phyloP scores from a whole-genome alignment of 2,329 filamentous ascomycete genomes.

The Hawksworthiomyces lignivorus region DNA sequence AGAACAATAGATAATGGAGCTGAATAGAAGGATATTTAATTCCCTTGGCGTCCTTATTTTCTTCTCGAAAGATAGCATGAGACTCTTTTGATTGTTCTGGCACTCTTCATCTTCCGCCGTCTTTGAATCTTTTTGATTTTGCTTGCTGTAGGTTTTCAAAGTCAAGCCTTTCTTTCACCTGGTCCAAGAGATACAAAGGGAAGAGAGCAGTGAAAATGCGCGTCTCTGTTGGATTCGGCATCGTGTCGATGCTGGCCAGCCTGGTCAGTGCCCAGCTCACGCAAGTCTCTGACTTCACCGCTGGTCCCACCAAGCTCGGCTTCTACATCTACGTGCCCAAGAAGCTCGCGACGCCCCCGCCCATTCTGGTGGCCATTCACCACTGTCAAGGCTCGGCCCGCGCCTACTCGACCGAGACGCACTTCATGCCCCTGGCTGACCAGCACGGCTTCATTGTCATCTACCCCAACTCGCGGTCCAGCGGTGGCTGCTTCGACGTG shows the following conservation, averaged over 20 bases:
- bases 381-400: conserved; percentile 48
- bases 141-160: too few relatives aligned
- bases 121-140: too few relatives aligned
- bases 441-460: conserved; percentile 47
- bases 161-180: too few relatives aligned
- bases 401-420: conserved; percentile 41
- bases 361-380: conserved; percentile 44
- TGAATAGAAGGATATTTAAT: too few relatives aligned
- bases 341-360: conserved; percentile 24
- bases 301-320: conserved; percentile 24
- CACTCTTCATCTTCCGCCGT: too few relatives aligned
- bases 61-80: too few relatives aligned
- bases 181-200: too few relatives aligned
- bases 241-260: conserved; percentile 15
- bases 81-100: too few relatives aligned
- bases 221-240: conserved; percentile 1
- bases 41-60: too few relatives aligned
- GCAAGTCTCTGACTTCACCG: conserved; percentile 25
- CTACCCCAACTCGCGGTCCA: conserved; percentile 35
- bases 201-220: not conserved
- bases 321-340: conserved; percentile 27
- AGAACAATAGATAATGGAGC: too few relatives aligned
- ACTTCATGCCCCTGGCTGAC: conserved; percentile 47
- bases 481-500: conserved; percentile 51
- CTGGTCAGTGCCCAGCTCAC: conserved; percentile 21